Conservation (phyloP, 352 stramenopile genomes). For the Phytophthora pini region DNA sequence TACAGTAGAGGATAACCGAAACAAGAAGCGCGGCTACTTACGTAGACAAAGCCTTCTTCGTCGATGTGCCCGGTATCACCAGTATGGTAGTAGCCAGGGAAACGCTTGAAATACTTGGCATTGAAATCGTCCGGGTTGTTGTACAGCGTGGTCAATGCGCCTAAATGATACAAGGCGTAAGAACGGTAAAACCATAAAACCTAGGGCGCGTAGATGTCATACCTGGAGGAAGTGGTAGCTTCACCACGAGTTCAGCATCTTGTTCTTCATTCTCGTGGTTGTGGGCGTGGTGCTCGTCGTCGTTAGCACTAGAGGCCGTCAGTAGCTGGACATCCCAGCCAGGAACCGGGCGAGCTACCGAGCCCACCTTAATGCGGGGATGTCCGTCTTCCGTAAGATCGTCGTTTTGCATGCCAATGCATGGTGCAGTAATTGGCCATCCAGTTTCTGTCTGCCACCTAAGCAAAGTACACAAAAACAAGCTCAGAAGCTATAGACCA, state of each 20-base stretch:
- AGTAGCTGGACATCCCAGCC: slow-evolving; percentile 88
- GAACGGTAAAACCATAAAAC: neutral
- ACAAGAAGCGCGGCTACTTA: slow-evolving; percentile 23
- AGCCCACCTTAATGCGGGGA: slow-evolving; percentile 69
- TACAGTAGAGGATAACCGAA: neutral
- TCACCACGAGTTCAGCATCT: slow-evolving; percentile 76
- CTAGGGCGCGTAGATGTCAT: neutral
- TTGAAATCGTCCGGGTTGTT: slow-evolving; percentile 87
- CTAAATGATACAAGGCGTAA: slow-evolving; percentile 18
- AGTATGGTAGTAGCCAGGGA: slow-evolving; percentile 91
- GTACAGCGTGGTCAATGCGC: slow-evolving; percentile 82
- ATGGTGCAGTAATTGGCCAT: slow-evolving; percentile 78
- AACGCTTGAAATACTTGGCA: slow-evolving; percentile 82
- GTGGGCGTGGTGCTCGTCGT: slow-evolving; percentile 52
- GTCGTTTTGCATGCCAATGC: slow-evolving; percentile 72
- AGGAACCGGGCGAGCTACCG: slow-evolving; percentile 68
- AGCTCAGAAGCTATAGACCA: slow-evolving; percentile 1
- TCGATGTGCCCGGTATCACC: slow-evolving; percentile 90
- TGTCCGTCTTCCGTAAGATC: slow-evolving; percentile 47
- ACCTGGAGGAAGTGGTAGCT: slow-evolving; percentile 87
- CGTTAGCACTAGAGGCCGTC: slow-evolving; percentile 48
- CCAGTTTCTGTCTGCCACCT: slow-evolving; percentile 93
- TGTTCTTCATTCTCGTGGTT: slow-evolving; percentile 64
- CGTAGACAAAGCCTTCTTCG: slow-evolving; percentile 91
- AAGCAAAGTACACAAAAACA: neutral